Base-by-base conservation (phyloP, 495 filamentous ascomycete species). In the Hyaloscypha variabilis region DNA sequence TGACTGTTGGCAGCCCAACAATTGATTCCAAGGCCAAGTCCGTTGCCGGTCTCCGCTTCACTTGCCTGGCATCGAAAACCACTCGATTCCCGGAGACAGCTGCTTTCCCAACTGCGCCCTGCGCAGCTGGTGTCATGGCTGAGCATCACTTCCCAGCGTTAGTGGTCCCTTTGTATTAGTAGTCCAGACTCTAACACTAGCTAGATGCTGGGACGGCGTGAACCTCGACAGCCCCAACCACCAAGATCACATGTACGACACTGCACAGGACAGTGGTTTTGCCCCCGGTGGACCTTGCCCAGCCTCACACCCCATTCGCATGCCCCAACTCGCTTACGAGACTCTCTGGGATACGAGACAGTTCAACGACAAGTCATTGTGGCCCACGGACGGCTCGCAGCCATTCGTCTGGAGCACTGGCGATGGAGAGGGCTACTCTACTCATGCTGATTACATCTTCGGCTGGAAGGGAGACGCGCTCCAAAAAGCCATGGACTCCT, bases 161-260 rank as follows among this genome's bases (percentile, higher is more conserved):
- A 68, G 73, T 69, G 36, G 62, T 25, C 42, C 36, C 14, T 28
- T 65, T 46, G 90, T 88, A 54, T 21, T 10, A 23, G 25, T 8
- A 31, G 49, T 24, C 50, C 51, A 53, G 10, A 24, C 46, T 31
- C 29, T 42, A 58, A 72, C 57, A 51, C 17, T 34, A 54, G 28
- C 29, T 26, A 78, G 78, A 63, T 97, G 92, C 83, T 96, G 92
- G 93, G 90, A 96, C 72, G 92, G 93, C 42, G 83, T 88, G 66
- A 83, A 92, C 11, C 79, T 87, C 49, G 82, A 86, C 57, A 82
- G 77, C 56, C 72, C 77, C 29, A 76, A 83, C 67, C 83, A 90
- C 73, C 79, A 81, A 72, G 77, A 78, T 17, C 87, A 89, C 66
- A 78, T 89, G 58, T 66, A 55, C 30, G 53, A 66, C 56, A 66